Percentiles rank a stretch among this genome's conserved stretches.
These are phyloP conservation scores for Podila epicladia DNA, from an alignment of 192 early-diverging fungal genomes.

Conservation along the genomic window DNA sequence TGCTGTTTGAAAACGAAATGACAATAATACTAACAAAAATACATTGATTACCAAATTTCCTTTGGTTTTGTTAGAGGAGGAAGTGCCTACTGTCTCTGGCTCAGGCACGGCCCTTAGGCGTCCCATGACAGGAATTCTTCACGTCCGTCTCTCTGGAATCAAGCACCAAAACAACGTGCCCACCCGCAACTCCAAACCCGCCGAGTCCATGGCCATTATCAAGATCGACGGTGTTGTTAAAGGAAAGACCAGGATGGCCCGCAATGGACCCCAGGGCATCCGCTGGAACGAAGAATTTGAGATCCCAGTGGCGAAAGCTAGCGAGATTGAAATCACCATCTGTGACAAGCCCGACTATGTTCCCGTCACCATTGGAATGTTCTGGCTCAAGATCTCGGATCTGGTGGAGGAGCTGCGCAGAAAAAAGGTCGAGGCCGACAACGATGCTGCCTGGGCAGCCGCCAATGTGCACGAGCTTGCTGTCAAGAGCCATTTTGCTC, in stretches of 20 bases:
- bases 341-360: conserved; percentile 81
- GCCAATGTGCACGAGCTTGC: conserved; percentile 39
- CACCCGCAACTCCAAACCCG: conserved; percentile 59
- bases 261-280: conserved; percentile 60
- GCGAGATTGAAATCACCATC: conserved; percentile 92
- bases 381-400: conserved; percentile 96
- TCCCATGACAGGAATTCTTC: conserved; percentile 76
- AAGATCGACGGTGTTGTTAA: conserved; percentile 86
- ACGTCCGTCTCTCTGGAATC: conserved; percentile 70
- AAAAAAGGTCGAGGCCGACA: conserved; percentile 73
- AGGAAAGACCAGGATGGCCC: conserved; percentile 75
- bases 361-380: conserved; percentile 77
- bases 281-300: conserved; percentile 89
- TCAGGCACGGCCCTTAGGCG: conserved; percentile 68
- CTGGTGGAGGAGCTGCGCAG: conserved; percentile 86
- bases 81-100: conserved; percentile 11
- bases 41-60: background rate
- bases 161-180: conserved; percentile 66
- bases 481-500: conserved; percentile 18
- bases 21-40: background rate
- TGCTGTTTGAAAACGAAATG: background rate
- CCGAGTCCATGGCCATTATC: conserved; percentile 80
- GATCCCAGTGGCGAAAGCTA: conserved; percentile 86
- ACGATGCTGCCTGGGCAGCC: conserved; percentile 59
- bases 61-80: conserved; percentile 35